Evolutionary conservation across 1,284 basidiomycete species (phyloP).

Genomic region (Irpex rosettiformis): DNA sequence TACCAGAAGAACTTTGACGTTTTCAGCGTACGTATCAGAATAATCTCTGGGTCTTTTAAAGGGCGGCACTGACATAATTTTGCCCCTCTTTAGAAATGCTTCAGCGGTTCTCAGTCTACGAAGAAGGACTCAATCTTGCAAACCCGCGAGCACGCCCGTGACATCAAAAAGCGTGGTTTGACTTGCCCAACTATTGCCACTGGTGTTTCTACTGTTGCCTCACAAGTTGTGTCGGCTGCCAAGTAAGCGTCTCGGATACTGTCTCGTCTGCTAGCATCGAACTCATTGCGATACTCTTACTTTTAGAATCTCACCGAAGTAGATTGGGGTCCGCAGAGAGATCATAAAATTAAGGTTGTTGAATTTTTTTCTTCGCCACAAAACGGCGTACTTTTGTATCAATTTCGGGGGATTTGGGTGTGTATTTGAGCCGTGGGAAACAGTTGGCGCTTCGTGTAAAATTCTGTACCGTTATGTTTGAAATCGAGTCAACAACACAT

Average conservation of each 20-base stretch:
- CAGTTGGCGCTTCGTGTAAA: too few species aligned
- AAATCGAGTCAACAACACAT: too few species aligned
- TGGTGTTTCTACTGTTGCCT: not conserved
- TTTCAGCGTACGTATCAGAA: slow-evolving; percentile 9
- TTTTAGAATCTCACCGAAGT: not conserved
- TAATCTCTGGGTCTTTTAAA: not conserved
- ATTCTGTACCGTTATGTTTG: too few species aligned
- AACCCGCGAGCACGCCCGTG: not conserved
- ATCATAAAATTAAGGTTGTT: too few species aligned
- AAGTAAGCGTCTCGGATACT: not conserved
- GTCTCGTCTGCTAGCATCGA: not conserved
- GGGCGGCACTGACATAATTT: not conserved
- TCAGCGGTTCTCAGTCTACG: not conserved
- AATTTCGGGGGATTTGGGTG: too few species aligned
- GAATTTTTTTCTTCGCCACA: too few species aligned
- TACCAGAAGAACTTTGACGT: slow-evolving; percentile 37
- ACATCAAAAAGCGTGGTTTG: not conserved
- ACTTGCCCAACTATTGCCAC: not conserved
- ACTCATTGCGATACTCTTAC: not conserved
- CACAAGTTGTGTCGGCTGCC: not conserved
- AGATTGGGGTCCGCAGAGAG: not conserved
- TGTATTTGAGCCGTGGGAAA: too few species aligned
- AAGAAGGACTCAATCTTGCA: not conserved
- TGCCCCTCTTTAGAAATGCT: not conserved
- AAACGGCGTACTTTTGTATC: too few species aligned